Percentiles rank a stretch among this genome's conserved stretches.
phyloP scores from a whole-genome alignment of 2,329 filamentous ascomycete species.

The Xylariaceae sp. region DNA sequence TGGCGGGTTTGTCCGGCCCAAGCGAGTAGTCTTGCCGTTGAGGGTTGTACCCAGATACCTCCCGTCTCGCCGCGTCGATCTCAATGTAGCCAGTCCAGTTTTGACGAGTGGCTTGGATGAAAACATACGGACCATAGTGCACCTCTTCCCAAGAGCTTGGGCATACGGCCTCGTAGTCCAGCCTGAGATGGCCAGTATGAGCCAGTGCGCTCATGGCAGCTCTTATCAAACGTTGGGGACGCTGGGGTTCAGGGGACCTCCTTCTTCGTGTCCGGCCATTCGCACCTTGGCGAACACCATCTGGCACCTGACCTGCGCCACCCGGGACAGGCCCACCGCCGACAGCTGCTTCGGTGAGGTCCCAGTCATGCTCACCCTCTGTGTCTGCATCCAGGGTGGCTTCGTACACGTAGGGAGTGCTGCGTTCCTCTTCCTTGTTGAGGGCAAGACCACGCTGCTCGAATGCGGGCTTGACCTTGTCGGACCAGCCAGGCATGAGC shows the following conservation, averaged over 20 bases:
- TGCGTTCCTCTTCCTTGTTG: slow-evolving; percentile 37
- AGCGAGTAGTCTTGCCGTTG: slow-evolving; percentile 42
- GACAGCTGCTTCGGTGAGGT: slow-evolving; percentile 30
- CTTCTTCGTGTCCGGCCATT: slow-evolving; percentile 35
- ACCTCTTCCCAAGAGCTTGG: slow-evolving; percentile 1
- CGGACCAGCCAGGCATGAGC: slow-evolving; percentile 35
- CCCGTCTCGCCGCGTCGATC: slow-evolving; percentile 32
- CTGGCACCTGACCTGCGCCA: slow-evolving; percentile 35
- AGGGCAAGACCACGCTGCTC: slow-evolving; percentile 37
- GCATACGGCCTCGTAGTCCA: slow-evolving; percentile 32
- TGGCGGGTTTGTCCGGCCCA: slow-evolving; percentile 36
- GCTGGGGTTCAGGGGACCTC: slow-evolving; percentile 9
- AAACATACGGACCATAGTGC: slow-evolving; percentile 32
- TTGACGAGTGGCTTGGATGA: slow-evolving; percentile 38
- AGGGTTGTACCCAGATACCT: slow-evolving; percentile 40
- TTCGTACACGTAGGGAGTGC: slow-evolving; percentile 43
- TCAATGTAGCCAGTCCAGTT: slow-evolving; percentile 41
- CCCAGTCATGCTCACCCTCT: slow-evolving; percentile 28
- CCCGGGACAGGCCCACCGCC: slow-evolving; percentile 34
- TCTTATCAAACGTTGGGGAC: slow-evolving; percentile 21
- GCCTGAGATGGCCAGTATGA: slow-evolving; percentile 37
- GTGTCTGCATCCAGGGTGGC: slow-evolving; percentile 36
- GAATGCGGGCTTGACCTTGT: slow-evolving; percentile 31
- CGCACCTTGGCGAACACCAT: slow-evolving; percentile 32
- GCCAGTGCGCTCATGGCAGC: slow-evolving; percentile 38